Base-by-base conservation (phyloP, 2,329 filamentous ascomycete species). In the Penicillium sp. region DNA sequence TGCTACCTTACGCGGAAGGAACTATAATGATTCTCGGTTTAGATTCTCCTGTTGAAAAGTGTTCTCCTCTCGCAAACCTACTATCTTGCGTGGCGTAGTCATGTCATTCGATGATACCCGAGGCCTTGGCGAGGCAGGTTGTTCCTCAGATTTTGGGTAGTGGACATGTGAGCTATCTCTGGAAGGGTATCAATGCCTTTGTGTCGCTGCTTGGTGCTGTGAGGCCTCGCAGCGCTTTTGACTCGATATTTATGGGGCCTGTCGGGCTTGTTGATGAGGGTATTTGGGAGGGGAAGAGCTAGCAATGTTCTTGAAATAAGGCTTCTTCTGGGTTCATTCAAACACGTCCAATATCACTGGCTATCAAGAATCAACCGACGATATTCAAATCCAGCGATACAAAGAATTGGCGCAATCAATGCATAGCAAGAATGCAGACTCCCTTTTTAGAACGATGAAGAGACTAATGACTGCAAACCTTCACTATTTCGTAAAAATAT, bases 121-220 rank as follows among this genome's bases (percentile, higher is more conserved):
- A 23, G n/a, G 21, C 9, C 1, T 48, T 48, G 8, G 46, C 46
- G 5, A 23, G 19, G 46, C 7, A 48, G 21, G 46, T 48, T 48
- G 46, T 26, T 8, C 7, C 7, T 26, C 11, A 26, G 23, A 21
- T 29, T 21, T 15, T 48, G 21, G 35, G 35, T 15, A 6, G 35
- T 2, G 35, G 35, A 1, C 29, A 45, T 2, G 26, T n/a, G 5
- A 21, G 21, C 6, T 50, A 41, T 41, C 3, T 58, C 1, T 58
- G 55, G 55, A 58, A 58, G 26, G 55, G 55, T n/a, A 58, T 30
- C 9, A 58, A 58, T n/a, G 55, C 46, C 7, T 58, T 47, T 30
- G 26, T 58, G 19, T 58, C 30, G 55, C 23, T 58, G 13, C 29
- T 58, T 4, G 41, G 50, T 23, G 46, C 30, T 3, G 30, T 58